Evolutionary conservation across 2,329 filamentous ascomycete genomes (phyloP).

Genomic region (Fusarium globosum): DNA sequence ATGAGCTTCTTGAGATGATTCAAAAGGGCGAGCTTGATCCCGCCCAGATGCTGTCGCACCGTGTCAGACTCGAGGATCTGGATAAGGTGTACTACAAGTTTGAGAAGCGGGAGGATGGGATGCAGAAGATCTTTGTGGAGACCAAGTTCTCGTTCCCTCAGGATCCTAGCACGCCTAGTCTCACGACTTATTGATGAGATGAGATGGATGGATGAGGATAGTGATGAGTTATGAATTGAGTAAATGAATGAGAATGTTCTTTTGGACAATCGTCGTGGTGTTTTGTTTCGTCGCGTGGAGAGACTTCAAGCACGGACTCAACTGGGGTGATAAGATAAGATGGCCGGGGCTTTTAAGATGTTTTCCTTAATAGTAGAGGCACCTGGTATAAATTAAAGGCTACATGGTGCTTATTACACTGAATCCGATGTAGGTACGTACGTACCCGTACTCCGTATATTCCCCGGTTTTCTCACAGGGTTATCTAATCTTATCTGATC

Average conservation of each 20-base stretch:
- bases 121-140: constrained; percentile 83
- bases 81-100: constrained; percentile 74
- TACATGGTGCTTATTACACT: too few species aligned
- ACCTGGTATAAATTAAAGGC: too few species aligned
- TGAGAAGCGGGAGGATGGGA: constrained; percentile 70
- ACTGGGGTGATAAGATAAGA: not conserved
- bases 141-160: constrained; percentile 66
- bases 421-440: too few species aligned
- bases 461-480: not conserved
- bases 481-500: constrained; percentile 20
- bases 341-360: too few species aligned
- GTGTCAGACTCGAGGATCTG: constrained; percentile 78
- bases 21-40: constrained; percentile 77
- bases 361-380: too few species aligned
- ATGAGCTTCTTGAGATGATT: constrained; percentile 76
- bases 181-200: constrained; percentile 29
- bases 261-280: not conserved
- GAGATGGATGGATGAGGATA: not conserved
- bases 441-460: too few species aligned
- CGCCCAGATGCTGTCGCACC: constrained; percentile 83
- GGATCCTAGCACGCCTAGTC: constrained; percentile 38
- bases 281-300: not conserved
- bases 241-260: not conserved
- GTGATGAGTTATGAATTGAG: not conserved
- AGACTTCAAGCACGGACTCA: not conserved